A percentile compares a stretch with the other conserved stretches of the same genome.
Conservation (phyloP, 352 stramenopile species). For the Phytophthora boehmeriae region DNA sequence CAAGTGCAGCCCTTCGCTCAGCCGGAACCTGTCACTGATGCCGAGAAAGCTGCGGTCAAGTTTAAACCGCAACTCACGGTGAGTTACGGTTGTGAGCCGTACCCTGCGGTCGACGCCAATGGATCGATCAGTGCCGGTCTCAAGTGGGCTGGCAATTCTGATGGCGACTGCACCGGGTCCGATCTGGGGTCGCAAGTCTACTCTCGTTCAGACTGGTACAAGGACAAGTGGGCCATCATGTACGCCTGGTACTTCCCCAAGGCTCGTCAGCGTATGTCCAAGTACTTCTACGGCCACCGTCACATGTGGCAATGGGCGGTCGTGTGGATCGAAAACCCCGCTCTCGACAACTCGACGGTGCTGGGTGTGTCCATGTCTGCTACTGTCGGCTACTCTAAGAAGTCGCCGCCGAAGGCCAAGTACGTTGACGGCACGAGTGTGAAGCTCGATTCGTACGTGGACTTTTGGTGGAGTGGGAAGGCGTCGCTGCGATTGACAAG, state of each 20-base stretch:
- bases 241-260: conserved; percentile 50
- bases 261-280: conserved; percentile 26
- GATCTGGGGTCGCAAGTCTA: conserved; percentile 32
- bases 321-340: conserved; percentile 42
- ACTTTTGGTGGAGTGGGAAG: conserved; percentile 21
- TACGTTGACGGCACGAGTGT: conserved; percentile 29
- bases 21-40: conserved; percentile 7
- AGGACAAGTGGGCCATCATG: conserved; percentile 35
- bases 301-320: conserved; percentile 51
- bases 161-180: conserved; percentile 31
- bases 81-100: conserved; percentile 39
- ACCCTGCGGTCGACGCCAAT: conserved; percentile 33
- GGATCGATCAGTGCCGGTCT: conserved; percentile 37
- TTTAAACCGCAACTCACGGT: conserved; percentile 29
- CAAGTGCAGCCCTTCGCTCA: conserved; percentile 25
- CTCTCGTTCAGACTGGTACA: conserved; percentile 23
- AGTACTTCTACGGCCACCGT: conserved; percentile 28
- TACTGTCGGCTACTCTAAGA: conserved; percentile 28
- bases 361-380: conserved; percentile 29
- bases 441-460: conserved; percentile 31
- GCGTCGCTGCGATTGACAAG: conserved; percentile 23
- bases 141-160: conserved; percentile 25
- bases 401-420: conserved; percentile 29
- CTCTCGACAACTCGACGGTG: conserved; percentile 25
- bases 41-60: conserved; percentile 16